Evolutionary conservation across 2,329 filamentous ascomycete species (phyloP), one percentile per base, ranked within the genome.

Genomic region (Aaosphaeria arxii): DNA sequence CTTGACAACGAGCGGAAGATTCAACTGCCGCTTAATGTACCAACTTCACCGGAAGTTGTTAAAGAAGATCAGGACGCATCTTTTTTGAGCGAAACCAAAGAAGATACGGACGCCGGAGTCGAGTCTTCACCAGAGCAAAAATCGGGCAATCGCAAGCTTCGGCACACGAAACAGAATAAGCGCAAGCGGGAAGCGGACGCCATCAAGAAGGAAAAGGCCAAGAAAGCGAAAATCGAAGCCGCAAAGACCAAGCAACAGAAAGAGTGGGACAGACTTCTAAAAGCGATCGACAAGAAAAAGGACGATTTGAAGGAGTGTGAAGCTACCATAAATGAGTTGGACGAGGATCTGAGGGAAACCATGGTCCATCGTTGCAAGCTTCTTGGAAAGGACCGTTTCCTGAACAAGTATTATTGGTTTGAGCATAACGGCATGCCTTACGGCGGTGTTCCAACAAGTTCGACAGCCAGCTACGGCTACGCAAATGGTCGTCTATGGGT

Each of bases 321-420:
- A 67, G 86, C 87, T 5, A 86, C 92, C 61, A 95, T 99, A 54
- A 84, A 84, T 4, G 81, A 87, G 31, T 83, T 95, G 44, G 92
- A 97, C 60, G 91, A 95, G 61, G 91, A 97, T 66, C 78, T 99
- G 41, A 88, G 94, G 45, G 92, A 97, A 71, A 91, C 91, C 38
- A 89, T 96, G 70, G 96, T 92, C 61, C 89, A 91, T 33, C 86
- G 94, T 52, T 96, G 91, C 13, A 86, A 89, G 53, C 85, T 92
- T 13, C 78, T 99, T 29, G 94, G 94, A 51, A 92, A 94, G 68
- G 94, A 99, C 71, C 85, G 94, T 40, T 99, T 96, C 77, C 96
- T 92, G 85, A 97, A 99, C 71, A 84, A 92, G 46, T 99, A 97
- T 72, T 97, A 95, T 77, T 99, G 94, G 92, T 96, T 97, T 69